Base-by-base conservation (phyloP, 306 rosid species). In the Corylus heterophylla region DNA sequence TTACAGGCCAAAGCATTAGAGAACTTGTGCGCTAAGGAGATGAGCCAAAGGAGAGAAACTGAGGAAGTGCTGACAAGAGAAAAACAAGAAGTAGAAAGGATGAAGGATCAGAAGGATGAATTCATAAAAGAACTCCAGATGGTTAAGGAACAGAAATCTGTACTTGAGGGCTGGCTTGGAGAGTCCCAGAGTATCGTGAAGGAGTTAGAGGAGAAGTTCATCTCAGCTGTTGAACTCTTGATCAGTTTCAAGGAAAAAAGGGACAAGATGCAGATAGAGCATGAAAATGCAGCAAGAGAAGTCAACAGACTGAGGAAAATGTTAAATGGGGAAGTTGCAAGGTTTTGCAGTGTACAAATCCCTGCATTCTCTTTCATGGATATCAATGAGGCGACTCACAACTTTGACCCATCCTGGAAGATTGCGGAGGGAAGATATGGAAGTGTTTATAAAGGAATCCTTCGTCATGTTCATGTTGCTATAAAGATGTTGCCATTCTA, bases 401-500 rank as follows among this genome's bases (percentile, higher is more conserved):
- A 93, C 66, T 91, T 95, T 74, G 98, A 93, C 69, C 98, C 92
- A 29, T 91, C 97, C 77, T 89, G 95, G 98, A 95, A 93, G 89
- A 90, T 95, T 80, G 87, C 90, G 67, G 98, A 92, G 80, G 98
- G 98, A 86, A 89, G 85, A 73, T 85, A 77, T 80, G 98, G 98
- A 82, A 91, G 93, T 81, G 89, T 95, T 79, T 95, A 92, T 83
- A 91, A 81, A 87, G 98, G 98, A 52, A 14, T 84, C 83, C 91
- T 92, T 83, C 82, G 89, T 80, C 88, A 91, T 80, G 83, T 88
- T 95, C 90, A 82, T 74, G 98, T 95, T 84, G 97, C 92, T 73
- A 89, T 95, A 83, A 95, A 83, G 89, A 95, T 95, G 98, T 81
- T 95, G 73, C 98, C 98, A 17, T 92, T 95, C 12, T 95, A 95